Evolutionary conservation across 371 early-diverging fungal genomes (phyloP), one percentile per base, ranked within the genome.

Genomic region (Mortierella sp.): DNA sequence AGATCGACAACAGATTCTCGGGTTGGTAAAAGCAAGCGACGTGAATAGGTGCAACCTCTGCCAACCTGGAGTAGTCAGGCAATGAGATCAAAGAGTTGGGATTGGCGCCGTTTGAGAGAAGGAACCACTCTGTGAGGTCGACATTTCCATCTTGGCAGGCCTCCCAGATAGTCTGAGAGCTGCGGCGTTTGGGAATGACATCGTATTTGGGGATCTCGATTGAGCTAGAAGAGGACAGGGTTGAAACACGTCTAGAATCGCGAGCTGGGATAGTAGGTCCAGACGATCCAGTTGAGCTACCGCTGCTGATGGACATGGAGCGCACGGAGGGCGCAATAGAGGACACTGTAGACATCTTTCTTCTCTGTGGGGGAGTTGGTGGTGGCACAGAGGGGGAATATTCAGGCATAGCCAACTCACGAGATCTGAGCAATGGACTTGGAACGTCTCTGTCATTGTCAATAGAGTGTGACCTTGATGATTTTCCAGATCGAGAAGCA

Each of bases 271-370:
- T 63, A 5, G 63, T n/a, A 28, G 81, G 81, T 2, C 70, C 70
- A 3, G 72, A 72, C 1, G 81, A 80, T 32, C 75, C 72, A 2
- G 69, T 59, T 5, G 81, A 80, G 51, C 75, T 80, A 16, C 81
- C 76, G 22, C 81, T 80, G 64, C 79, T 79, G 40, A 80, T 75
- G 9, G 81, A 80, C 81, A 80, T 80, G 35, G 81, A 80, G 0
- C 81, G 68, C 43, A 62, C 62, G 0, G 81, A 75, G 0, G 81
- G 81, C 11, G 69, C 72, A 22, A 67, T 60, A 3, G 79, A 70
- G 2, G 79, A 78, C 26, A 74, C 79, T 0, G 81, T 62, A 30
- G 81, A 80, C 73, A 75, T 72, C 49, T 80, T 80, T 49, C 81
- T 63, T 16, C 81, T 58, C 11, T 71, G 72, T 9, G 81, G 72